Conservation (phyloP, 2,329 filamentous ascomycete genomes). For the Colletotrichum orbiculare region DNA sequence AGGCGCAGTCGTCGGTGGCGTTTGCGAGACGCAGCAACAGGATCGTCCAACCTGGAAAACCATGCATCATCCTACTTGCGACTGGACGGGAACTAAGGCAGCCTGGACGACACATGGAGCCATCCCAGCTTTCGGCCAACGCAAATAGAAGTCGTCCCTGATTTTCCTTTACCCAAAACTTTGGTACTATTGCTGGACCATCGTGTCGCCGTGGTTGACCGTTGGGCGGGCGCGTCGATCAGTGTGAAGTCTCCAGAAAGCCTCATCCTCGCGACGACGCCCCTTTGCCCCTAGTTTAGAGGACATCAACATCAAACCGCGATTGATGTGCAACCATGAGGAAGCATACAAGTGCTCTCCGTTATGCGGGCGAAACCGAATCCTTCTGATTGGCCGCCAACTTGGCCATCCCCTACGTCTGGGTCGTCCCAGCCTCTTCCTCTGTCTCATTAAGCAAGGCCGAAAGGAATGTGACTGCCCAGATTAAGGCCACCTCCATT, state of each 20-base stretch:
- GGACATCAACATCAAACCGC: slow-evolving; percentile 13
- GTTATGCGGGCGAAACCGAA: slow-evolving; percentile 2
- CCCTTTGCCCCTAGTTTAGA: slow-evolving; percentile 5
- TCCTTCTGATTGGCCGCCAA: neutral
- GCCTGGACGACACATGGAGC: neutral
- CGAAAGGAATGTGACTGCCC: slow-evolving; percentile 32
- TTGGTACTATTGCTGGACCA: neutral
- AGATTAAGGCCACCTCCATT: slow-evolving; percentile 20
- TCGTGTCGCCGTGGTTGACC: slow-evolving; percentile 11
- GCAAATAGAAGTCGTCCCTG: slow-evolving; percentile 8
- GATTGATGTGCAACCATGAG: slow-evolving; percentile 1
- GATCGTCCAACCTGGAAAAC: slow-evolving; percentile 1
- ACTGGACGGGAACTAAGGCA: slow-evolving; percentile 21
- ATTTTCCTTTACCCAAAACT: neutral
- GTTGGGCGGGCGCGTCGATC: slow-evolving; percentile 28
- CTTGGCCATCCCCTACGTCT: slow-evolving; percentile 21
- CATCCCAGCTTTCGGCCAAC: slow-evolving; percentile 1
- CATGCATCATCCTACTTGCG: slow-evolving; percentile 29
- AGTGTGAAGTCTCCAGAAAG: neutral
- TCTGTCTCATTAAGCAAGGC: neutral
- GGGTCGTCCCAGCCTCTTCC: neutral
- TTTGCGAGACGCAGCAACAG: neutral
- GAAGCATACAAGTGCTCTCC: neutral
- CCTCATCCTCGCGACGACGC: neutral
- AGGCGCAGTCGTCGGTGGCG: slow-evolving; percentile 1